Evolutionary conservation across 257 asterid genomes (phyloP).

Genomic region (Craterostigma plantagineum): DNA sequence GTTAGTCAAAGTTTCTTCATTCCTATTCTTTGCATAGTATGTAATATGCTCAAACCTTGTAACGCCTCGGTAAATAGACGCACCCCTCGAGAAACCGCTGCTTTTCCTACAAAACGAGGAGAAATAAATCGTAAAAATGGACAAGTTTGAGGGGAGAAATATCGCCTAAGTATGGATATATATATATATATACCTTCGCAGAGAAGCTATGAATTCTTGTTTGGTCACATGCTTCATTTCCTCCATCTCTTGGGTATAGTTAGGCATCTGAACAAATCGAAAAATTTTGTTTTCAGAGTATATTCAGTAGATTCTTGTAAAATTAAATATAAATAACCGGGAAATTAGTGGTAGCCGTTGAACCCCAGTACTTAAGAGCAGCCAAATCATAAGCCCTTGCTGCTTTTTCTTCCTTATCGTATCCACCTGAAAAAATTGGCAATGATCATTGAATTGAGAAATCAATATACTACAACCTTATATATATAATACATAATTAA

Average conservation of each 20-base stretch:
- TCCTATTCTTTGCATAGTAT: no score
- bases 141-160: not conserved
- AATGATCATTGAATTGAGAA: not conserved
- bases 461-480: no score
- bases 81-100: constrained; percentile 88
- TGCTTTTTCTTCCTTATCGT: constrained; percentile 87
- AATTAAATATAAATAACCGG: no score
- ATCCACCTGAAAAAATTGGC: constrained; percentile 42
- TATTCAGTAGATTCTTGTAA: no score
- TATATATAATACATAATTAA: not conserved
- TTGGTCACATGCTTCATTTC: constrained; percentile 68
- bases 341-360: constrained; percentile 79
- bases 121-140: not conserved
- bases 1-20: no score
- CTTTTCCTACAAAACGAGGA: constrained; percentile 37
- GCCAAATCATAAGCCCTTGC: constrained; percentile 88
- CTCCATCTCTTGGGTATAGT: constrained; percentile 54
- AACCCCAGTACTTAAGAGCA: constrained; percentile 88
- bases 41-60: constrained; percentile 34
- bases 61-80: constrained; percentile 78
- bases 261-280: constrained; percentile 25
- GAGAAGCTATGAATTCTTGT: constrained; percentile 87
- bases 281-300: not conserved
- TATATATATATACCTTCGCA: constrained; percentile 36
- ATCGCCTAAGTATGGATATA: no score